Percentiles rank a stretch among this genome's conserved stretches.
Conservation (phyloP, 352 stramenopile genomes). For the Globisporangium apiculatum region DNA sequence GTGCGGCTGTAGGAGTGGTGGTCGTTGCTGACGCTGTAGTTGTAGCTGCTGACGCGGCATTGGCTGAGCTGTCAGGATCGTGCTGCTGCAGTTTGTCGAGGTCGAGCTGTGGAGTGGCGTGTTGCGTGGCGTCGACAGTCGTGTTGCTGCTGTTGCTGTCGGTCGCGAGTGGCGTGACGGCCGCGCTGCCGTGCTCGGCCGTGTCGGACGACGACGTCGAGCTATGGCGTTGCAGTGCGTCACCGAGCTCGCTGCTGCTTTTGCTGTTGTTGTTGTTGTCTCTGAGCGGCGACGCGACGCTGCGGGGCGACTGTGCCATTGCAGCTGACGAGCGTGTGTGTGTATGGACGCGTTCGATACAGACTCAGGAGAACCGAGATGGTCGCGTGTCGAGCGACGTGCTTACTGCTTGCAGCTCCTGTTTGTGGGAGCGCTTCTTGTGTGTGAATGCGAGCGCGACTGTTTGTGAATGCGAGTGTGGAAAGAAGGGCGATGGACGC, state of each 20-base stretch:
- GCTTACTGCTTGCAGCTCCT: no score
- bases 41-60: not conserved
- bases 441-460: no score
- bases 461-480: no score
- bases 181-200: constrained; percentile 5
- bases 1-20: not conserved
- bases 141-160: not conserved
- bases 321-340: no score
- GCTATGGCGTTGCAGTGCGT: constrained; percentile 6
- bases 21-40: not conserved
- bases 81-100: constrained; percentile 2
- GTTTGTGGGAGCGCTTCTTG: no score
- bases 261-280: not conserved
- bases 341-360: no score
- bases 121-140: not conserved
- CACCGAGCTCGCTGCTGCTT: not conserved
- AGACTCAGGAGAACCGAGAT: no score
- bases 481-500: no score
- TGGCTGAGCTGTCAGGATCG: not conserved
- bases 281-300: constrained; percentile 72
- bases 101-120: constrained; percentile 1
- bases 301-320: constrained; percentile 25
- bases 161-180: constrained; percentile 5
- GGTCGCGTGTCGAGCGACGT: no score
- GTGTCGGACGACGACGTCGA: constrained; percentile 13